These are phyloP conservation scores for Carex parvula DNA, from an alignment of 176 grass and related monocot genomes.

Conservation along the genomic window DNA sequence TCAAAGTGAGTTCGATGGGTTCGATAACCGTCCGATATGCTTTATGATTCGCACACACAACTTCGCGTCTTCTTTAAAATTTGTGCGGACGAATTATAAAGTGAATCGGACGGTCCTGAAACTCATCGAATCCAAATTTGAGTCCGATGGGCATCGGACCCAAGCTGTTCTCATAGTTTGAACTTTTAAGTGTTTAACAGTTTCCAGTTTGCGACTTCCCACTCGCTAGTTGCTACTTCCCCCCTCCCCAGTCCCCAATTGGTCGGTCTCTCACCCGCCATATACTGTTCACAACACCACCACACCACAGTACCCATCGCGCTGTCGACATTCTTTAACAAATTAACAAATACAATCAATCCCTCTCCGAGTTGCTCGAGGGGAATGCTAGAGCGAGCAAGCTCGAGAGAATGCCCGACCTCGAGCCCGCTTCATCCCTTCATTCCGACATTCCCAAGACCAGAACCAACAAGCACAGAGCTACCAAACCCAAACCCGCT, in stretches of 20 bases:
- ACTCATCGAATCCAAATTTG: too few relatives aligned
- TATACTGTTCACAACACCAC: not conserved
- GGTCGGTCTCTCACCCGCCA: not conserved
- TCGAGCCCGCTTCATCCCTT: conserved; percentile 49
- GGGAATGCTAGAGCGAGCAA: conserved; percentile 42
- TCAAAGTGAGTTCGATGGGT: too few relatives aligned
- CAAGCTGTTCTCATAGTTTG: too few relatives aligned
- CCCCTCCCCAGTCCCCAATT: conserved; percentile 26
- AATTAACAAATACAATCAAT: not conserved
- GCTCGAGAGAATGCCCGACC: conserved; percentile 43
- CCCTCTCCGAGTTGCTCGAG: conserved; percentile 21
- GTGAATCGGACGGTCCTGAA: too few relatives aligned
- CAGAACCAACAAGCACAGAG: not conserved
- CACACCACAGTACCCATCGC: not conserved
- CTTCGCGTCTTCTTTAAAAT: too few relatives aligned
- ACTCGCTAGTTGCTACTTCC: too few relatives aligned
- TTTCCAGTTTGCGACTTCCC: too few relatives aligned
- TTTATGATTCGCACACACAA: too few relatives aligned
- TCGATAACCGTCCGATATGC: too few relatives aligned
- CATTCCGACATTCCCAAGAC: conserved; percentile 13
- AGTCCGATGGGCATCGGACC: too few relatives aligned
- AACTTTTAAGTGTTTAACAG: not conserved
- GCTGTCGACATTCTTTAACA: not conserved
- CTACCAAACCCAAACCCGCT: not conserved
- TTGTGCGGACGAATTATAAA: too few relatives aligned